Evolutionary conservation across 1,284 basidiomycete species (phyloP).

Genomic region (Schizopora paradoxa): DNA sequence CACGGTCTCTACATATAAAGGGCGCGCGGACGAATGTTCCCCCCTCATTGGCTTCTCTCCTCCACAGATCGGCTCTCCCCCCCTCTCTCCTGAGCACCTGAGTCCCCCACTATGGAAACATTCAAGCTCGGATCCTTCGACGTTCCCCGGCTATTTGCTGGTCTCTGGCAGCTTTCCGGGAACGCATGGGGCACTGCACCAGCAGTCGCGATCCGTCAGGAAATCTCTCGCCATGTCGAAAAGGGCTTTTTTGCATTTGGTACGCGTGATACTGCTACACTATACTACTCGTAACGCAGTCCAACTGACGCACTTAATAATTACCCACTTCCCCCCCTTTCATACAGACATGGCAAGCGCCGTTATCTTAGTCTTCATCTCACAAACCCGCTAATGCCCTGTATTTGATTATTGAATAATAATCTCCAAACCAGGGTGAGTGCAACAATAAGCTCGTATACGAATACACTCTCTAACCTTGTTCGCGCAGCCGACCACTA

Average conservation of each 20-base stretch:
- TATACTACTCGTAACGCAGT: not conserved
- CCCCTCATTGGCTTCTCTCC: no score
- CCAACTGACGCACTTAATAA: no score
- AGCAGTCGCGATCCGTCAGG: slow-evolving; percentile 55
- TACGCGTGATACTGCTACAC: slow-evolving; percentile 27
- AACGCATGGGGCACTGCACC: slow-evolving; percentile 77
- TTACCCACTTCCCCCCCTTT: no score
- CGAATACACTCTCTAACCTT: no score
- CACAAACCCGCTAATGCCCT: slow-evolving; percentile 1
- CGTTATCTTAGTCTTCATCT: slow-evolving; percentile 2
- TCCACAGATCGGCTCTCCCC: no score
- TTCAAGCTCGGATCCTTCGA: slow-evolving; percentile 56
- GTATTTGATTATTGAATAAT: not conserved
- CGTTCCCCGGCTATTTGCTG: slow-evolving; percentile 66
- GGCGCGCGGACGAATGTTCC: no score
- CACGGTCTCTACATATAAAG: no score
- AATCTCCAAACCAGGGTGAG: slow-evolving; percentile 11
- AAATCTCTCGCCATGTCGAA: slow-evolving; percentile 60
- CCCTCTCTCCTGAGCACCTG: no score
- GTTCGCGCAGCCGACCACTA: slow-evolving; percentile 67
- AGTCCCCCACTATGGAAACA: slow-evolving; percentile 41
- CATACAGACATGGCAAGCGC: slow-evolving; percentile 35
- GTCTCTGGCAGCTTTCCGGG: slow-evolving; percentile 79
- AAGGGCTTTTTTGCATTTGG: slow-evolving; percentile 72
- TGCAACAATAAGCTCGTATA: not conserved